A percentile compares a stretch with the other conserved stretches of the same genome.
Conservation (phyloP, 2,329 filamentous ascomycete genomes). For the Sclerotinia glacialis region DNA sequence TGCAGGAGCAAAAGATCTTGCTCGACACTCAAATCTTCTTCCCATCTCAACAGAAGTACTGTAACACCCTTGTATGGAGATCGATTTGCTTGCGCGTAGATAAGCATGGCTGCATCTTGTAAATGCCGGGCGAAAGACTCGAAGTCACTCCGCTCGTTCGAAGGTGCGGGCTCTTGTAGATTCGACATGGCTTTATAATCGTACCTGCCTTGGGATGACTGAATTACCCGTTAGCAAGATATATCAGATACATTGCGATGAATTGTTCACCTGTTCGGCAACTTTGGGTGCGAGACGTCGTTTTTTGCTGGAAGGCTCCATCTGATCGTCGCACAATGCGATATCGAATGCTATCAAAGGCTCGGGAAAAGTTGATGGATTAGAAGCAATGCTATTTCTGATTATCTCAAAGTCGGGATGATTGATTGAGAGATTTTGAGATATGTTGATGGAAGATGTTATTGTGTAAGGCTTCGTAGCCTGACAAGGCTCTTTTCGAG, state of each 20-base stretch:
- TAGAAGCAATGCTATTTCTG: not conserved
- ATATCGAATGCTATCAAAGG: slow-evolving; percentile 5
- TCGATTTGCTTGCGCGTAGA: slow-evolving; percentile 60
- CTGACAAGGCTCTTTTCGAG: slow-evolving; percentile 23
- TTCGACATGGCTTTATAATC: slow-evolving; percentile 38
- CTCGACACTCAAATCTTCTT: slow-evolving; percentile 55
- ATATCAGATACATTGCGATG: slow-evolving; percentile 12
- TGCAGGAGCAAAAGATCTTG: slow-evolving; percentile 55
- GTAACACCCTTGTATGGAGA: slow-evolving; percentile 57
- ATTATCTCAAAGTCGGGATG: slow-evolving; percentile 10
- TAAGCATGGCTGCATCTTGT: slow-evolving; percentile 66
- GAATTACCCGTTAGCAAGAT: slow-evolving; percentile 24
- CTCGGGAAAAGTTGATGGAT: not conserved
- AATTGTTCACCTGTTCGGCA: slow-evolving; percentile 36
- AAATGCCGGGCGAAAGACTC: slow-evolving; percentile 65
- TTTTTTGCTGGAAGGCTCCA: slow-evolving; percentile 40
- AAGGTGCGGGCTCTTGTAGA: slow-evolving; percentile 36
- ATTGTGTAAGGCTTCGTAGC: slow-evolving; percentile 23
- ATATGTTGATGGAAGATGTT: slow-evolving; percentile 14
- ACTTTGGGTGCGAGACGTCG: slow-evolving; percentile 41
- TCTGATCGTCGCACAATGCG: slow-evolving; percentile 18
- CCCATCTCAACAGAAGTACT: slow-evolving; percentile 60
- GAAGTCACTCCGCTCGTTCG: slow-evolving; percentile 50
- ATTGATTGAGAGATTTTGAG: slow-evolving; percentile 14
- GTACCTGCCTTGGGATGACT: slow-evolving; percentile 36